phyloP scores from a whole-genome alignment of 495 filamentous ascomycete species.

The Penicillium pancosmium region DNA sequence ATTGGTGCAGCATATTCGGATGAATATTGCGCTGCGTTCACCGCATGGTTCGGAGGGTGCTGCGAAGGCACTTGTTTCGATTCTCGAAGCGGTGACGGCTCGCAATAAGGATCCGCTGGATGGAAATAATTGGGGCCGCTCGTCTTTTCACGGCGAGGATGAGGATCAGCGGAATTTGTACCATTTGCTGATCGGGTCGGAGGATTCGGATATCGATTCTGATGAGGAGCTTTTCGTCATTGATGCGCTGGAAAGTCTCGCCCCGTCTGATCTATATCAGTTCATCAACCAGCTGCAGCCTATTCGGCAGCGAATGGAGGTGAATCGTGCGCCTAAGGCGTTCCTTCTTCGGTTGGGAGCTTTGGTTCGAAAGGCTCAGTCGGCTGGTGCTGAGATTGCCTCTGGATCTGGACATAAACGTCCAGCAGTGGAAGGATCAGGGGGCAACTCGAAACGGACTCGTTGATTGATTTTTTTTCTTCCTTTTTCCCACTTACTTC shows the following conservation, averaged over 20 bases:
- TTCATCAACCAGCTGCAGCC: slow-evolving; percentile 36
- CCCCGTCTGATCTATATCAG: slow-evolving; percentile 35
- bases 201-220: slow-evolving; percentile 32
- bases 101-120: slow-evolving; percentile 51
- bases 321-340: slow-evolving; percentile 41
- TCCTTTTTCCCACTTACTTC: slow-evolving; percentile 1
- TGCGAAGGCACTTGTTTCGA: slow-evolving; percentile 41
- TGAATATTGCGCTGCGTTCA: slow-evolving; percentile 38
- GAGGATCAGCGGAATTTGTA: slow-evolving; percentile 54
- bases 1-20: slow-evolving; percentile 38
- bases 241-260: slow-evolving; percentile 43
- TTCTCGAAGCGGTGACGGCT: slow-evolving; percentile 46
- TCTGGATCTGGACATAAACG: slow-evolving; percentile 39
- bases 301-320: slow-evolving; percentile 41
- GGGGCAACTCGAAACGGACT: slow-evolving; percentile 38
- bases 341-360: slow-evolving; percentile 39
- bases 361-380: slow-evolving; percentile 36
- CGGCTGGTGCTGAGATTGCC: slow-evolving; percentile 12
- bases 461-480: slow-evolving; percentile 28
- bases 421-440: slow-evolving; percentile 32
- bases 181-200: slow-evolving; percentile 47
- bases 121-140: slow-evolving; percentile 41
- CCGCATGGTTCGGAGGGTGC: slow-evolving; percentile 44
- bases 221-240: slow-evolving; percentile 44
- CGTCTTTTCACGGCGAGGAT: slow-evolving; percentile 44